Evolutionary conservation across 495 filamentous ascomycete genomes (phyloP).

Genomic region (Penicillium macrosclerotiorum): DNA sequence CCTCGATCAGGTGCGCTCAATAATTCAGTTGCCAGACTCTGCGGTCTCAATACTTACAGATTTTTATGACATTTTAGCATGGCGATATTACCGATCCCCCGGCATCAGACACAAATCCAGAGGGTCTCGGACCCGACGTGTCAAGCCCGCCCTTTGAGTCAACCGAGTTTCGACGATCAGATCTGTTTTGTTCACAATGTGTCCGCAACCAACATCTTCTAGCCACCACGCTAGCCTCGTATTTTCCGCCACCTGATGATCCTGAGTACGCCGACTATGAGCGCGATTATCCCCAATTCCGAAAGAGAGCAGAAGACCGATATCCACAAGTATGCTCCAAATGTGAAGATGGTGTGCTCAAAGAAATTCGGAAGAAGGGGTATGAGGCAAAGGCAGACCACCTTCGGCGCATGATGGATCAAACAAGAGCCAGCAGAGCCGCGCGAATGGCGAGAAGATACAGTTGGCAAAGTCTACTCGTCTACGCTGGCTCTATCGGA

Average conservation of each 20-base stretch:
- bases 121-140: slow-evolving; percentile 22
- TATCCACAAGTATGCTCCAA: slow-evolving; percentile 82
- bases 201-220: slow-evolving; percentile 79
- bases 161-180: slow-evolving; percentile 35
- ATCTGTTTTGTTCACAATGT: slow-evolving; percentile 76
- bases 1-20: slow-evolving; percentile 58
- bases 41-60: background rate
- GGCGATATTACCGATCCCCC: slow-evolving; percentile 87
- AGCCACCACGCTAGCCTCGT: slow-evolving; percentile 63
- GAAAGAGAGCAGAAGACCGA: slow-evolving; percentile 62
- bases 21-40: slow-evolving; percentile 6
- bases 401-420: slow-evolving; percentile 68
- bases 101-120: slow-evolving; percentile 45
- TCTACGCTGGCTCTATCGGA: slow-evolving; percentile 47
- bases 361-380: slow-evolving; percentile 61
- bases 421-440: slow-evolving; percentile 49
- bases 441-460: slow-evolving; percentile 35
- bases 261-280: slow-evolving; percentile 59
- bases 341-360: slow-evolving; percentile 66
- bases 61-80: slow-evolving; percentile 45
- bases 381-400: slow-evolving; percentile 81
- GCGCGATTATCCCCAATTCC: slow-evolving; percentile 57
- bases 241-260: slow-evolving; percentile 66
- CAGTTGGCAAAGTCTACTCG: slow-evolving; percentile 52
- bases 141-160: slow-evolving; percentile 32